A percentile compares a stretch with the other conserved stretches of the same genome.
These are phyloP conservation scores for Tremella fuciformis DNA, from an alignment of 768 basidiomycete species.

Conservation along the genomic window DNA sequence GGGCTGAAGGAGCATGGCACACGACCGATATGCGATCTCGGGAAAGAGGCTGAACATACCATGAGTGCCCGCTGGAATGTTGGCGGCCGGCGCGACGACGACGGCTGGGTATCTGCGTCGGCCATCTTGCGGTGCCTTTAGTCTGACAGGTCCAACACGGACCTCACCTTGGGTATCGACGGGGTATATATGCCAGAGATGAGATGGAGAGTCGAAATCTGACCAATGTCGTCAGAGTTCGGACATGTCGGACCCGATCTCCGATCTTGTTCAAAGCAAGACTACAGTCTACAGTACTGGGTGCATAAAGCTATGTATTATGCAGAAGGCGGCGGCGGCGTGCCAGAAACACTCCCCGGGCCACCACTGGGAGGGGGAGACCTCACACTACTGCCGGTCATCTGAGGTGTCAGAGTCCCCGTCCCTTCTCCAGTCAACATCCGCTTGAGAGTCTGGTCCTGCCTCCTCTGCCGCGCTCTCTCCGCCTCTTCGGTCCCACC, in stretches of 20 bases:
- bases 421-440: conserved; percentile 61
- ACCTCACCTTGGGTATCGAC: no score
- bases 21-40: neutral
- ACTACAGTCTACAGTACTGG: no score
- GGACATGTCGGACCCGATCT: no score
- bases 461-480: conserved; percentile 76
- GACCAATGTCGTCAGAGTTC: no score
- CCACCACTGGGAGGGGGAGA: neutral
- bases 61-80: conserved; percentile 33
- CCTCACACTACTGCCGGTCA: conserved; percentile 22
- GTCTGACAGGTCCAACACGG: neutral
- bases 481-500: conserved; percentile 91
- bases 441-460: conserved; percentile 78
- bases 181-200: no score
- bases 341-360: no score
- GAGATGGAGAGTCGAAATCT: no score
- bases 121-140: conserved; percentile 11
- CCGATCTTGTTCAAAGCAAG: no score
- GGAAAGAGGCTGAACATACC: conserved; percentile 17
- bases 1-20: no score
- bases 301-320: no score
- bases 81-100: conserved; percentile 21
- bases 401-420: conserved; percentile 24
- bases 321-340: no score
- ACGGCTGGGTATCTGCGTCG: conserved; percentile 17